phyloP scores from a whole-genome alignment of 2,329 filamentous ascomycete genomes.

The Annulohypoxylon truncatum region DNA sequence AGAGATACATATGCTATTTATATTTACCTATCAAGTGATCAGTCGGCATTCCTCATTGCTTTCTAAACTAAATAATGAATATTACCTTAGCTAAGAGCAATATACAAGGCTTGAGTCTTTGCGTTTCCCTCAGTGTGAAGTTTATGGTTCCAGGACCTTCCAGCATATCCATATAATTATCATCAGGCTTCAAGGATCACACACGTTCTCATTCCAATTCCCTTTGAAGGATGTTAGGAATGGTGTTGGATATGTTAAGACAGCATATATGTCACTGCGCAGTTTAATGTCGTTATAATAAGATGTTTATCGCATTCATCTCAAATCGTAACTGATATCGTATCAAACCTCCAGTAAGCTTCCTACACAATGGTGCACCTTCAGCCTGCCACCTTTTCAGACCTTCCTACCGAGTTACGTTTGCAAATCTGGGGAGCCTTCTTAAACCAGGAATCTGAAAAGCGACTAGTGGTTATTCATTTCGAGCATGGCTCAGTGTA shows the following conservation, averaged over 20 bases:
- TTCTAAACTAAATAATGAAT: not conserved
- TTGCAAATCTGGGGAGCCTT: slow-evolving; percentile 4
- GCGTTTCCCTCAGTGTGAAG: not conserved
- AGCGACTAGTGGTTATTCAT: slow-evolving; percentile 7
- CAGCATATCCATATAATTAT: not conserved
- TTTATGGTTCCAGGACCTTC: not conserved
- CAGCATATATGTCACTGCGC: not conserved
- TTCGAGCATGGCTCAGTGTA: not conserved
- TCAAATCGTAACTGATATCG: not conserved
- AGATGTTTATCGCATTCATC: not conserved
- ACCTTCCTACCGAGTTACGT: slow-evolving; percentile 23
- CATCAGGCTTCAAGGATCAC: not conserved
- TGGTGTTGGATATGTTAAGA: not conserved
- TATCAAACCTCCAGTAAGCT: not conserved
- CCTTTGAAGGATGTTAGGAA: not conserved
- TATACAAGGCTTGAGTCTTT: not conserved
- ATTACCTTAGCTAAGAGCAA: not conserved
- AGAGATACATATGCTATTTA: slow-evolving; percentile 1
- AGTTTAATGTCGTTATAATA: not conserved
- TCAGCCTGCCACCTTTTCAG: slow-evolving; percentile 10
- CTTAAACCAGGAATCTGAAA: slow-evolving; percentile 10
- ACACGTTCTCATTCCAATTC: not conserved
- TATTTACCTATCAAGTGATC: slow-evolving; percentile 20
- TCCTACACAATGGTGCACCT: slow-evolving; percentile 18
- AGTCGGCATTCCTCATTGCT: not conserved